A percentile compares a stretch with the other conserved stretches of the same genome.
Evolutionary conservation across 345 rosid species (phyloP).

Genomic region (Salix caprea): DNA sequence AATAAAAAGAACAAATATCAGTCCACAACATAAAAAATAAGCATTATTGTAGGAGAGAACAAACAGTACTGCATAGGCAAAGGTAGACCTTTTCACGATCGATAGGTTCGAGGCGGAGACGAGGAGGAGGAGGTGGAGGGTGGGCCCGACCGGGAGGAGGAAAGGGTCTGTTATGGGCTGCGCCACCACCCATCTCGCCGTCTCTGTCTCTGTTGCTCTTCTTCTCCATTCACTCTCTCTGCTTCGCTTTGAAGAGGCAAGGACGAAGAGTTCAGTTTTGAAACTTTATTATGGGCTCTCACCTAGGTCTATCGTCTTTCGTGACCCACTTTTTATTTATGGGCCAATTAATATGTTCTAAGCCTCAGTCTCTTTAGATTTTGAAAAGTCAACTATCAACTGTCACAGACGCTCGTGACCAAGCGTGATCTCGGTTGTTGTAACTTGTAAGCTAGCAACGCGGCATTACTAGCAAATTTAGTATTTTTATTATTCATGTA

Average conservation of each 20-base stretch:
- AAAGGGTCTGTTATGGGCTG: neutral
- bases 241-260: neutral
- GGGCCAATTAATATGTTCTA: neutral
- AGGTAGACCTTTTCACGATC: constrained; percentile 16
- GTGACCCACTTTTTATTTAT: neutral
- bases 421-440: too few relatives aligned
- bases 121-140: neutral
- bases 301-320: neutral
- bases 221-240: neutral
- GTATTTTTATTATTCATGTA: too few relatives aligned
- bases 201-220: neutral
- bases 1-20: neutral
- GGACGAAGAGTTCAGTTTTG: neutral
- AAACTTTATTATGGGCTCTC: neutral
- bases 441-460: too few relatives aligned
- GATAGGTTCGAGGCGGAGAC: constrained; percentile 1
- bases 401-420: too few relatives aligned
- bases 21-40: neutral
- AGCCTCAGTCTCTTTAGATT: neutral
- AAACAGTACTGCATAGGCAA: neutral
- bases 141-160: neutral
- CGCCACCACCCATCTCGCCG: constrained; percentile 2
- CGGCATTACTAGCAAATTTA: too few relatives aligned
- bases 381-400: too few relatives aligned
- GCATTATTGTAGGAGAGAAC: too few relatives aligned